These are phyloP conservation scores for Nicotiana sylvestris DNA, from an alignment of 257 asterid species.

Conservation along the genomic window DNA sequence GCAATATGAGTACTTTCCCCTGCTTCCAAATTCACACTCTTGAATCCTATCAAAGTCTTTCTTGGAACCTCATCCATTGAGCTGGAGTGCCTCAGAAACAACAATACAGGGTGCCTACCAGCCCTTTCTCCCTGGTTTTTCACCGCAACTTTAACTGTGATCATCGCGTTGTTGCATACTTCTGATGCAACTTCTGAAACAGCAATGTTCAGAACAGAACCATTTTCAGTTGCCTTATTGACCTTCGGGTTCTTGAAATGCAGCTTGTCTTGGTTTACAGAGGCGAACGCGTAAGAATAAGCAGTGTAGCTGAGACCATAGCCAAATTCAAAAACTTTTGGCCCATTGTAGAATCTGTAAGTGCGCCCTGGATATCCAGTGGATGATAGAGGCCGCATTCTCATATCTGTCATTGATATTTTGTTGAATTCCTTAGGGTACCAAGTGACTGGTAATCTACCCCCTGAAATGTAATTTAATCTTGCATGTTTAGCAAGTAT, in stretches of 20 bases:
- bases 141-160: slow-evolving; percentile 37
- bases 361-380: slow-evolving; percentile 70
- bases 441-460: slow-evolving; percentile 69
- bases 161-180: slow-evolving; percentile 23
- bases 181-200: slow-evolving; percentile 31
- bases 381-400: slow-evolving; percentile 62
- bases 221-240: neutral
- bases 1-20: slow-evolving; percentile 27
- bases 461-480: slow-evolving; percentile 36
- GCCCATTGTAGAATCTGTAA: slow-evolving; percentile 63
- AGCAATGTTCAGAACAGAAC: slow-evolving; percentile 13
- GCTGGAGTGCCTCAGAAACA: slow-evolving; percentile 29
- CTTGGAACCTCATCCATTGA: slow-evolving; percentile 24
- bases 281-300: slow-evolving; percentile 35
- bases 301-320: slow-evolving; percentile 68
- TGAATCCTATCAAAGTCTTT: slow-evolving; percentile 49
- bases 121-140: slow-evolving; percentile 37
- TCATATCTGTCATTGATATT: slow-evolving; percentile 67
- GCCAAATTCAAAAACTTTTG: slow-evolving; percentile 55
- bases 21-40: slow-evolving; percentile 35
- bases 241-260: slow-evolving; percentile 9
- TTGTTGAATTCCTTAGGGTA: slow-evolving; percentile 51
- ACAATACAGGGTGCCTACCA: slow-evolving; percentile 47
- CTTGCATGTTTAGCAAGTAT: neutral
- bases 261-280: slow-evolving; percentile 27